Base-by-base conservation (phyloP, 2,329 filamentous ascomycete species). In the Aspergillus fischeri region DNA sequence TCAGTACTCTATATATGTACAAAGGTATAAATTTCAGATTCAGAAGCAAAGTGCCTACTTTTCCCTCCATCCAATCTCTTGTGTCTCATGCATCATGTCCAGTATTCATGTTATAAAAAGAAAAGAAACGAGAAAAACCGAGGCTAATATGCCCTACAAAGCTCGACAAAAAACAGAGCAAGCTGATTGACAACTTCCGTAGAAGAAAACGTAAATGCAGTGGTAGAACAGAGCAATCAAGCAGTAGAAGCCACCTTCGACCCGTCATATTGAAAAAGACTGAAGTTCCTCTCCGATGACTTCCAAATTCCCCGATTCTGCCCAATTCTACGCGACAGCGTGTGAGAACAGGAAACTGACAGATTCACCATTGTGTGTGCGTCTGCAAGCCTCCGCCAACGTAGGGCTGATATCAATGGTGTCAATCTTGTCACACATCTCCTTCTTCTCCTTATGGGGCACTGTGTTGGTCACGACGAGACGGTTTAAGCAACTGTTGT, bases 331-430 rank as follows among this genome's bases (percentile, higher is more conserved):
- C 51, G 70, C 71, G 48, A 78, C 76, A 49, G 77, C 73, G 67
- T 80, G 77, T 49, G 75, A 79, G 67, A 81, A 81, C 64, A 81
- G 67, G 69, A 79, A 81, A 66, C 77, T 79, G 41, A 81, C 78
- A 35, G 77, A 79, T 68, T 81, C 78, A 57, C 78, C 78, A 63
- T 81, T 81, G 62, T 81, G 78, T 21, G 78, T 81, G 60, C 78
- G 71, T 59, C 78, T 69, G 61, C 78, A 79, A 28, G 78, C 78
- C 68, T 81, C 78, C 3, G 77, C 78, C 59, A 80, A 67, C 38
- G 92, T 96, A 45, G 90, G 89, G 67, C 89, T 91, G 66, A 97
- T 91, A 75, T 97, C 92, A 72, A 97, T 96, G 56, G 92, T 92
- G 75, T 92, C 87, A 62, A 97, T 84, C 75, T 90, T 88, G 57